Evolutionary conservation across 495 filamentous ascomycete species (phyloP), one percentile per base, ranked within the genome.

Genomic region (Trichoderma virens): DNA sequence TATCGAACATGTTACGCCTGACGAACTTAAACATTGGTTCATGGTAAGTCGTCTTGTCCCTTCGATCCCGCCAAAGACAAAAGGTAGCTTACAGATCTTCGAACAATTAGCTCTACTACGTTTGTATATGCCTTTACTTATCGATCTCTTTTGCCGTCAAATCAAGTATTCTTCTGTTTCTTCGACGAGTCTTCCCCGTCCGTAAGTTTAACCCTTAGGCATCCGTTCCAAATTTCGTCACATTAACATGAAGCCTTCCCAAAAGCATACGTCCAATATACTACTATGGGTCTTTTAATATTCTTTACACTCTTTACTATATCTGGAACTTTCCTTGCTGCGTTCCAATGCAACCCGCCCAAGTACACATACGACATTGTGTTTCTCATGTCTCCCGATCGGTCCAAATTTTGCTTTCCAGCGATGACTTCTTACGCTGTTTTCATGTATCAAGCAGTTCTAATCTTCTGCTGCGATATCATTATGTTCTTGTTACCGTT

Each of bases 271-370:
- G 31, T 62, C 32, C 60, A 62, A 38, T 28, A 23, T 3, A 62
- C 60, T 7, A 62, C 60, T 11, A 62, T 62, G 60, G 30, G 4
- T 14, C 60, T 62, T 5, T 18, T 62, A 7, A 38, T 62, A 8
- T 62, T 62, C 32, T 32, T 35, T 9, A 38, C 31, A 4, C 11
- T 62, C 11, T 62, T 62, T 25, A 62, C 60, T 28, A 38, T 62
- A 5, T 62, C 60, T 14, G 60, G 60, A 62, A 32, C 60, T 23
- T 62, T 65, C 27, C 14, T 65, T 9, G 64, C 60, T 7, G 64
- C 54, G 11, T 65, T 65, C 35, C 64, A 65, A 51, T 65, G 64
- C 60, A 65, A 62, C 51, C 64, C 64, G 13, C 64, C 64, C 11
- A 35, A 51, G 61, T 65, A 65, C 30, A 45, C 61, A 18, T 65